Conservation (phyloP, 345 rosid species). For the Eucalyptus albens region DNA sequence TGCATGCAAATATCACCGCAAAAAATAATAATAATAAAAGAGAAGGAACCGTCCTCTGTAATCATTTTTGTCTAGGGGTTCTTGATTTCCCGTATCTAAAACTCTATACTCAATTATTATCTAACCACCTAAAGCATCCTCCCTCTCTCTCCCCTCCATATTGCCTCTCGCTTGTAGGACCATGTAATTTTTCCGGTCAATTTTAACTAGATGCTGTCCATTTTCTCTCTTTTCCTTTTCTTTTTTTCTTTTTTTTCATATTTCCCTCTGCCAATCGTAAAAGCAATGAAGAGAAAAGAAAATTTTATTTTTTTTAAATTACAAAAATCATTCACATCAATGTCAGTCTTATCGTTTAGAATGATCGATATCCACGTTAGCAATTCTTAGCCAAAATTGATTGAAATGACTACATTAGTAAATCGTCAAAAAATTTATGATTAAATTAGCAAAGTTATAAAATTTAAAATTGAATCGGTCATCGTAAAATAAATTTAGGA, state of each 20-base stretch:
- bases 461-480: neutral
- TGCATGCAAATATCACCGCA: neutral
- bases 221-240: neutral
- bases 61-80: neutral
- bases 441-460: rapidly evolving
- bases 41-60: neutral
- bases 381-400: rapidly evolving
- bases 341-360: rapidly evolving
- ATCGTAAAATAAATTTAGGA: rapidly evolving
- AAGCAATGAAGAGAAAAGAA: neutral
- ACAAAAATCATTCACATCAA: neutral
- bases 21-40: neutral
- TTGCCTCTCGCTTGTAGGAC: neutral
- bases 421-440: rapidly evolving
- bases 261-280: rapidly evolving
- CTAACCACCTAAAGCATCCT: neutral
- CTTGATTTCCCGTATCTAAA: neutral
- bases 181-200: neutral
- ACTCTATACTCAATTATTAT: neutral
- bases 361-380: rapidly evolving
- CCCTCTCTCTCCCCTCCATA: neutral
- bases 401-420: neutral
- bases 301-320: neutral
- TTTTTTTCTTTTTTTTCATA: neutral
- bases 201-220: neutral